Base-by-base conservation (phyloP, 495 filamentous ascomycete genomes). In the Hyaloscypha finlandica region DNA sequence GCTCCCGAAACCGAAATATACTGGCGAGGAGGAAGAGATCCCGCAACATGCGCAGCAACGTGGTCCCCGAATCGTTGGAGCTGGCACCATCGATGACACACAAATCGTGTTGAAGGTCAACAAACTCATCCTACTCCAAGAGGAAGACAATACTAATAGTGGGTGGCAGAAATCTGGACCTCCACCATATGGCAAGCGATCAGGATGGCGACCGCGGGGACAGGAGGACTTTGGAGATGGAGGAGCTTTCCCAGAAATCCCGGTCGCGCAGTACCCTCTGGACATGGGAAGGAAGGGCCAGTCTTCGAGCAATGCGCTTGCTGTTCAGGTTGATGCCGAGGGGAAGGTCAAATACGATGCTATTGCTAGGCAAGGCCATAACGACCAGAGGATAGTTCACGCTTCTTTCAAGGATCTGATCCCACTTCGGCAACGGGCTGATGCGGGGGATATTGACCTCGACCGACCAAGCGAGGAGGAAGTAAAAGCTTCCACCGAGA, bases 331-430 rank as follows among this genome's bases (percentile, higher is more conserved):
- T 59, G 92, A 98, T 74, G 88, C 82, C 1, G 89, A 94, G 66
- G 95, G 95, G 16, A 96, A 95, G 72, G 90, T 97, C 37, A 96
- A 97, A 77, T 98, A 97, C 78, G 93, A 96, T 76, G 94, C 93
- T 29, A 97, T 99, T 74, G 96, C 95, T 59, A 87, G 90, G 60
- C 90, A 94, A 73, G 95, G 95, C 35, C 95, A 98, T 74, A 83
- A 82, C 74, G 90, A 90, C 37, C 88, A 89, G 66, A 84, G 92
- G 35, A 90, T 97, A 67, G 87, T 99, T 14, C 95, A 99, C 78
- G 87, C 95, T 31, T 94, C 89, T 29, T 99, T 99, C 82, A 96
- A 95, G 77, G 95, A 98, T 77, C 82, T 99, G 61, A 99, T 99
- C 48, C 95, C 95, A 30, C 83, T 98, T 51, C 88, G 95, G 14